These are phyloP conservation scores for Hericium erinaceus DNA, from an alignment of 768 basidiomycete genomes.

Conservation along the genomic window DNA sequence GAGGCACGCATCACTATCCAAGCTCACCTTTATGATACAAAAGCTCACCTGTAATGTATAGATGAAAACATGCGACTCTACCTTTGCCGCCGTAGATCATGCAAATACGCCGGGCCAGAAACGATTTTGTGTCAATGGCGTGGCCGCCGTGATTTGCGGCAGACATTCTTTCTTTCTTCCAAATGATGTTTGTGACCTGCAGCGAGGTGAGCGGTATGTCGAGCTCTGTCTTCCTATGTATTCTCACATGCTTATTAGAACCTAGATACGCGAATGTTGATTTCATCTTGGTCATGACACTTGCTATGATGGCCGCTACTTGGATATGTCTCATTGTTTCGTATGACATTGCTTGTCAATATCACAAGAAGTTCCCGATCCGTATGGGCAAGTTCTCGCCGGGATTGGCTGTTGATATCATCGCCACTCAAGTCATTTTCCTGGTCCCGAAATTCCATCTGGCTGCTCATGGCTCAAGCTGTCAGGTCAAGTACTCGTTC, in stretches of 20 bases:
- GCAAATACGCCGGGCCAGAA: not conserved
- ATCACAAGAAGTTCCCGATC: constrained; percentile 12
- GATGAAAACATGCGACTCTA: not conserved
- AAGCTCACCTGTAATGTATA: not conserved
- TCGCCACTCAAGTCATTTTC: not conserved
- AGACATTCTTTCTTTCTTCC: not conserved
- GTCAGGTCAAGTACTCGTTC: constrained; percentile 20
- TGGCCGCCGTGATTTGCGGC: not conserved
- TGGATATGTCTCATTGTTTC: not conserved
- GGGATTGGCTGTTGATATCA: not conserved
- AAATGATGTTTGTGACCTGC: not conserved
- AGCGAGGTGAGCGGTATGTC: not conserved
- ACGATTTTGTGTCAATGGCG: not conserved
- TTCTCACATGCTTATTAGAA: no score
- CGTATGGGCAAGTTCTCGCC: not conserved
- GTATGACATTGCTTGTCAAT: constrained; percentile 23
- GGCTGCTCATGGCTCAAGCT: constrained; percentile 16
- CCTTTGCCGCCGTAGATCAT: not conserved
- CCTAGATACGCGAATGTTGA: not conserved
- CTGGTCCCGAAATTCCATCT: constrained; percentile 14
- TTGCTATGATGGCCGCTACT: not conserved
- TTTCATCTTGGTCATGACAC: not conserved
- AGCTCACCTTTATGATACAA: not conserved
- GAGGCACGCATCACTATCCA: constrained; percentile 1
- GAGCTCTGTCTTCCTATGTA: not conserved